Evolutionary conservation across 805 yeast genomes (phyloP).

Genomic region (Candida ortonii): DNA sequence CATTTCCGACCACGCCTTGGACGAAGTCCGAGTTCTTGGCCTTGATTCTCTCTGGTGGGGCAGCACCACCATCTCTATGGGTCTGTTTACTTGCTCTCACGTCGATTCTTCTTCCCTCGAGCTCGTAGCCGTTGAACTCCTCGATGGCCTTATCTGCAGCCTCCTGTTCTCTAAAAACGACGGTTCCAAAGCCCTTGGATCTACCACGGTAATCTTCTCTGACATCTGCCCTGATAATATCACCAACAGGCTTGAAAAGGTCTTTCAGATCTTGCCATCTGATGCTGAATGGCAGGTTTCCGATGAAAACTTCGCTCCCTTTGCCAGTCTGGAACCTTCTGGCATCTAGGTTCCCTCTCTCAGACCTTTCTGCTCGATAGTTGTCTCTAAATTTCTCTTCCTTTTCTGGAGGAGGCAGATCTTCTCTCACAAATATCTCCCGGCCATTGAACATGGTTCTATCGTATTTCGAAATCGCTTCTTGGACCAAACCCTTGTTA

Average conservation of each 20-base stretch:
- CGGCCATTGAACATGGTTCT: conserved; percentile 67
- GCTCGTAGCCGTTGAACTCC: conserved; percentile 61
- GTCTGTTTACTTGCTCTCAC: conserved; percentile 66
- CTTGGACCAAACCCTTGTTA: conserved; percentile 58
- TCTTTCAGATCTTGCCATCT: conserved; percentile 87
- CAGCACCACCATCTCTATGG: conserved; percentile 24
- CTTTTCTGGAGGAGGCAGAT: conserved; percentile 73
- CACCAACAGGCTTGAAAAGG: conserved; percentile 73
- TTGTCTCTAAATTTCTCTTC: conserved; percentile 30
- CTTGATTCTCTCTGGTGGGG: conserved; percentile 17
- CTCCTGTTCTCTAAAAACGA: conserved; percentile 60
- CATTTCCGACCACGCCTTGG: conserved; percentile 60
- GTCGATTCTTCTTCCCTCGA: conserved; percentile 76
- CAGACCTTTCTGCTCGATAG: conserved; percentile 21
- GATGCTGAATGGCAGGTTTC: conserved; percentile 77
- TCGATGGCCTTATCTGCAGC: conserved; percentile 73
- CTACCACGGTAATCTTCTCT: conserved; percentile 63
- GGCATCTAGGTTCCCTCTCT: conserved; percentile 13
- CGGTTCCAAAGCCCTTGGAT: conserved; percentile 85
- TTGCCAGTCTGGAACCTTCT: conserved; percentile 20
- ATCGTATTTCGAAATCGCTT: conserved; percentile 69
- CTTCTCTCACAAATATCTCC: conserved; percentile 84
- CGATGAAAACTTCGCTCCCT: conserved; percentile 63
- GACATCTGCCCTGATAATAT: conserved; percentile 79
- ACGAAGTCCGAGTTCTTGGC: conserved; percentile 56